A percentile compares a stretch with the other conserved stretches of the same genome.
Evolutionary conservation across 1,139 yeast species (phyloP).

Genomic region (Barnettozyma hawaiiensis): DNA sequence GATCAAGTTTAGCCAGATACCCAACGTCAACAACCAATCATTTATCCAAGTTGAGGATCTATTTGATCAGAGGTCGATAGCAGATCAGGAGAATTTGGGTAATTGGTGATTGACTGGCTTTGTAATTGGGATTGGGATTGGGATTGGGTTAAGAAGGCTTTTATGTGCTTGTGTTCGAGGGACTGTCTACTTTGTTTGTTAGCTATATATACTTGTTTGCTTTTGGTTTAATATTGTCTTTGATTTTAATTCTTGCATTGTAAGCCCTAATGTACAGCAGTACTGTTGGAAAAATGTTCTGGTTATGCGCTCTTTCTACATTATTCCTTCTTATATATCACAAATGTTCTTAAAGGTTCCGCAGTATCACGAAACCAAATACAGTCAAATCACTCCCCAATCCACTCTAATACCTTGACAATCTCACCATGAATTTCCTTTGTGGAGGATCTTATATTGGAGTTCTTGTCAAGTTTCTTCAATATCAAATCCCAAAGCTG

Average conservation of each 20-base stretch:
- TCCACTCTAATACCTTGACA: conserved; percentile 84
- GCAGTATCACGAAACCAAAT: no score
- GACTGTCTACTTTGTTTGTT: not conserved
- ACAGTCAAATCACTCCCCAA: conserved; percentile 33
- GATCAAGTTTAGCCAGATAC: not conserved
- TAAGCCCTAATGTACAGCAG: no score
- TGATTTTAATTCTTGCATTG: not conserved
- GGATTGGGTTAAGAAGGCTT: no score
- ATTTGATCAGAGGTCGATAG: conserved; percentile 7
- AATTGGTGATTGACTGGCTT: conserved; percentile 2
- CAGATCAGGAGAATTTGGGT: conserved; percentile 10
- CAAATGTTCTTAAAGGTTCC: not conserved
- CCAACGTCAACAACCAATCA: not conserved
- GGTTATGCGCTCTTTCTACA: no score
- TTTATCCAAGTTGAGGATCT: conserved; percentile 9
- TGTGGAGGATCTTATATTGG: conserved; percentile 54
- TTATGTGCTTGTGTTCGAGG: not conserved
- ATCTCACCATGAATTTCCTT: conserved; percentile 77
- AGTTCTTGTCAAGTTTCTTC: conserved; percentile 55
- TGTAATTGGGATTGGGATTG: no score
- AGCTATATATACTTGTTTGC: not conserved
- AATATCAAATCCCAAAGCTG: conserved; percentile 60
- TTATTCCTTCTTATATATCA: not conserved
- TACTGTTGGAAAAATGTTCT: no score
- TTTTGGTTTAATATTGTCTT: not conserved